Base-by-base conservation (phyloP, 202 grass and related monocot genomes). In the Setaria viridis region DNA sequence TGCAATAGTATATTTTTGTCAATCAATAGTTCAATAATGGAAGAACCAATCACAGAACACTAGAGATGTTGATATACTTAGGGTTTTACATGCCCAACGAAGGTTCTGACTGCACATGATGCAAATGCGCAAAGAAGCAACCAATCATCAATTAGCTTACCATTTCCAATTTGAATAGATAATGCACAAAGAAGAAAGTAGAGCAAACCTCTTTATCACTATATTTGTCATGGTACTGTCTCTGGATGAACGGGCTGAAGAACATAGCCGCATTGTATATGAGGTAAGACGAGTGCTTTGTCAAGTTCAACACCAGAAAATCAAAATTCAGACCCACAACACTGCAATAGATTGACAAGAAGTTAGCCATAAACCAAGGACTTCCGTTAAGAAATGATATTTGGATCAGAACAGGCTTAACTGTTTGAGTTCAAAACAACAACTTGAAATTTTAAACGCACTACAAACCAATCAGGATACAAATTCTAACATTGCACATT, bases 281-380 rank as follows among this genome's bases (percentile, higher is more conserved):
- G 45, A 98, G 95, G 84, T 98, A 98, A 48, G 95, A 95, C 6
- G 95, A 95, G 84, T 98, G 95, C 89, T 98, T 98, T 84, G 93
- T 98, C 71, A 98, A 84, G 82, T 95, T 98, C 35, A 98, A 70
- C 74, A 95, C 90, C 84, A 98, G 81, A 82, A 95, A 98, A 73
- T 98, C 95, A 4, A 98, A 98, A 73, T 98, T 95, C 80, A 98
- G 80, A 41, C 95, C 95, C 69, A 98, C 90, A 3, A 98, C 95
- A 80, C 95, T 98, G 87, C 85, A 89, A 94, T 49, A 68, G 50
- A 67, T 69, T 67, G 43, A 54, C 67, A 47, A 43, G 16, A 83
- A 67, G 76, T 77, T 77, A 89, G 78, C 5, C 62, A 55, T 13
- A 30, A 7, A 81, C 73, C 33, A 42, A 51, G 58, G 57, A 30